Base-by-base conservation (phyloP, 257 asterid genomes). In the Lycium barbarum region DNA sequence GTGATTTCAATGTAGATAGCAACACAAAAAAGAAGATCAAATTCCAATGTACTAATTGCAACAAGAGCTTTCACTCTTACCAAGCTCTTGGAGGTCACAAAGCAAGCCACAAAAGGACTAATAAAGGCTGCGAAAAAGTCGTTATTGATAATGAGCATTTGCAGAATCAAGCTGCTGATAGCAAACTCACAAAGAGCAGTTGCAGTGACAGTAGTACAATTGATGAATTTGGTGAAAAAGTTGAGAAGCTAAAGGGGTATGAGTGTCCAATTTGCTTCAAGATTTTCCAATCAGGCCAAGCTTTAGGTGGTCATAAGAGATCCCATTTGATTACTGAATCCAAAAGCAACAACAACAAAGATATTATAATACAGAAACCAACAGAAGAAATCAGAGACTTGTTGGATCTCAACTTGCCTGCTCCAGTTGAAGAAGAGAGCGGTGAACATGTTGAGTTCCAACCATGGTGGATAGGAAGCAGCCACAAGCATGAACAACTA, bases 51-150 rank as follows among this genome's bases (percentile, higher is more conserved):
- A 86, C 91, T 10, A 85, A 88, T 67, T 95, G 98, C 88, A 92
- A 87, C 79, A 95, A 91, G 82, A 88, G 83, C 9, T 95, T 95
- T 67, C 88, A 91, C 22, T 93, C 98, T 3, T 93, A 93, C 88
- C 98, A 95, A 87, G 98, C 98, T 13, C 79, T 94, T 38, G 98
- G 98, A 1, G 98, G 98, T 2, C 98, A 95, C 84, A 91, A 95
- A 79, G 96, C 98, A 4, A 95, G 98, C 84, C 97, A 95, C 87
- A 93, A 92, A 81, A 95, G 91, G 87, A 90, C 90, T 91, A 95
- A 92, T 91, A 95, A 92, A 79, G 93, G 93, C 45, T 91, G 93
- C 55, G 91, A 93, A 38, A 84, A 83, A 72, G 87, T 86, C 22
- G 85, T 61, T 84, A 71, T 84, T 15, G 91, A 90, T 79, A 87